phyloP scores from a whole-genome alignment of 352 stramenopile genomes.

The Globisporangium alternatum region DNA sequence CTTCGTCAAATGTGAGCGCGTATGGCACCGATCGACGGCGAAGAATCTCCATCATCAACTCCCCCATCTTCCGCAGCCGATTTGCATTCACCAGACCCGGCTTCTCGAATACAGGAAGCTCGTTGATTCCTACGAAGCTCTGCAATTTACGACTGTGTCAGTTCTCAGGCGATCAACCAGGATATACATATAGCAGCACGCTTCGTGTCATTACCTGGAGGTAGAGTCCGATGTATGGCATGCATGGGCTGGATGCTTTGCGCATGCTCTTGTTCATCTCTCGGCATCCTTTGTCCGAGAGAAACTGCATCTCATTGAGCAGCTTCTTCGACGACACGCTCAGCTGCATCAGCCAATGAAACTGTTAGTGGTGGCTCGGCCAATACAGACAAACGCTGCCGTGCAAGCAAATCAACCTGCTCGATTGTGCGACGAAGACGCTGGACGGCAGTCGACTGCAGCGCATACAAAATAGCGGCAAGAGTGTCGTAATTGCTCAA shows the following conservation, averaged over 20 bases:
- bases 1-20: conserved; percentile 49
- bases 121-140: conserved; percentile 77
- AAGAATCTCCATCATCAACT: conserved; percentile 76
- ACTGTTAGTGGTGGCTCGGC: background rate
- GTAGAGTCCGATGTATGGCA: conserved; percentile 87
- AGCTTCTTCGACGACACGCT: conserved; percentile 58
- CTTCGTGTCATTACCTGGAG: conserved; percentile 49
- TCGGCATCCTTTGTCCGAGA: conserved; percentile 79
- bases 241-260: conserved; percentile 62
- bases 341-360: conserved; percentile 32
- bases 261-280: conserved; percentile 88
- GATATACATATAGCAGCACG: background rate
- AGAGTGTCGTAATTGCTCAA: conserved; percentile 85
- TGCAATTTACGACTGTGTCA: conserved; percentile 18
- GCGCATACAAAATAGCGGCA: conserved; percentile 77
- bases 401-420: conserved; percentile 39
- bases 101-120: conserved; percentile 73
- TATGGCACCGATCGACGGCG: conserved; percentile 70
- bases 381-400: background rate
- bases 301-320: conserved; percentile 74
- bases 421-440: conserved; percentile 72
- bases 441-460: conserved; percentile 87
- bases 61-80: conserved; percentile 67
- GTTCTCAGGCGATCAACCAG: background rate
- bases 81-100: conserved; percentile 65